Base-by-base conservation (phyloP, 1,284 basidiomycete genomes). In the Hymenochaete sp. region DNA sequence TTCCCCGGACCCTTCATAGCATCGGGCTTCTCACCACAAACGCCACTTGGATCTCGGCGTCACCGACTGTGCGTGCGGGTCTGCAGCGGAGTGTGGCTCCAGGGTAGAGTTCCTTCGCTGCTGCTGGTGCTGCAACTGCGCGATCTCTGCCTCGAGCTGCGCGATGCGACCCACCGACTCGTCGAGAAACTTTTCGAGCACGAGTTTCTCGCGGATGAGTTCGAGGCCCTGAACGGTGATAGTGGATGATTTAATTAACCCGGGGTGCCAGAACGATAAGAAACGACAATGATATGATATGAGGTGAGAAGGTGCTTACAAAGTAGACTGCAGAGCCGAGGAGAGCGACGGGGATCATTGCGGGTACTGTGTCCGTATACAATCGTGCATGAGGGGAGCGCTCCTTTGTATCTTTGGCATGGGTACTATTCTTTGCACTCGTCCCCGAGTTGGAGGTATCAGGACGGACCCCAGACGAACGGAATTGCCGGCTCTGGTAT, bases 281-380 rank as follows among this genome's bases (percentile, higher is more conserved):
- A 9, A 13, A 32, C 26, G 35, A 38, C 11, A 21, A 47, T 4
- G 29, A 2, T 22, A 21, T 10, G 45, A 16, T 18, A 31, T 31
- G 35, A 8, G 50, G 53, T 38, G 35, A 45, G 29, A 19, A 37
- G 29, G 27, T 21, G 62, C 74, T 50, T 57, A 83, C 84, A 54
- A 86, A 67, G 63, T 84, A 88, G 43, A 88, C 71, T 8, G 79
- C 81, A 46, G 82, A 85, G 11, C 82, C 85, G 21, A 88, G 67
- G 40, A 88, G 64, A 38, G 79, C 77, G 47, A 88, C 67, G 5
- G 84, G 85, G 33, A 86, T 65, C 83, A 87, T 87, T 28, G 74
- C 75, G 22, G 85, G 85, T 33, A 82, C 59, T 42, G 79, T 68
- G 49, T 79, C 71, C 31, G 74, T 64, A 59, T 87, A 87, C 67